Evolutionary conservation across 139 green algal species (phyloP).

Genomic region (Eudorina sp.): DNA sequence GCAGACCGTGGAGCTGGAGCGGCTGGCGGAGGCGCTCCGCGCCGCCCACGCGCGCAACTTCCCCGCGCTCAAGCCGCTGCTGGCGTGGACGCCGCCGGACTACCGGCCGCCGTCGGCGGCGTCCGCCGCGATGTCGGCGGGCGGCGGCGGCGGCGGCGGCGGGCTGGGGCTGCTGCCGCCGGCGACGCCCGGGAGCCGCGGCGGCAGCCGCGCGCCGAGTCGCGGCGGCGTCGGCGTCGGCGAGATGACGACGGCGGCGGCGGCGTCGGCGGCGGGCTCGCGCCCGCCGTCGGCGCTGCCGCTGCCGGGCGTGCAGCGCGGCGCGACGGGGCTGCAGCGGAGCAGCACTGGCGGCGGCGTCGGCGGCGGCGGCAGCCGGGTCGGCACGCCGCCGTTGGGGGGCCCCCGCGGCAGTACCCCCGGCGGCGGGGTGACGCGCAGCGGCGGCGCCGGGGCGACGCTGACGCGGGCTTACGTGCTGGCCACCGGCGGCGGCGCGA

Average conservation of each 20-base stretch:
- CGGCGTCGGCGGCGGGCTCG: not conserved
- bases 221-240: not conserved
- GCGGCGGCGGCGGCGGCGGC: not conserved
- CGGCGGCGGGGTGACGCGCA: not conserved
- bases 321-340: not conserved
- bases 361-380: not conserved
- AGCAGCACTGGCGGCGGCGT: not conserved
- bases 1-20: slow-evolving; percentile 33
- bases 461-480: slow-evolving; percentile 34
- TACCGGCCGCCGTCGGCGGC: not conserved
- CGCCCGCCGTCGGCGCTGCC: slow-evolving; percentile 21
- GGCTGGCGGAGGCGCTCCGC: not conserved
- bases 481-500: not conserved
- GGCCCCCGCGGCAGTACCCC: not conserved
- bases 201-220: not conserved
- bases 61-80: not conserved
- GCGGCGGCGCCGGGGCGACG: slow-evolving; percentile 27
- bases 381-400: not conserved
- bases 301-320: not conserved
- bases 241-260: not conserved
- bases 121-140: not conserved
- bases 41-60: slow-evolving; percentile 12
- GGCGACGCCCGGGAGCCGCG: not conserved
- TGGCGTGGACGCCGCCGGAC: slow-evolving; percentile 26
- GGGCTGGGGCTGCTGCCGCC: not conserved